Percentiles rank a stretch among this genome's conserved stretches.
Conservation (phyloP, 768 basidiomycete genomes). For the Suillus americanus region DNA sequence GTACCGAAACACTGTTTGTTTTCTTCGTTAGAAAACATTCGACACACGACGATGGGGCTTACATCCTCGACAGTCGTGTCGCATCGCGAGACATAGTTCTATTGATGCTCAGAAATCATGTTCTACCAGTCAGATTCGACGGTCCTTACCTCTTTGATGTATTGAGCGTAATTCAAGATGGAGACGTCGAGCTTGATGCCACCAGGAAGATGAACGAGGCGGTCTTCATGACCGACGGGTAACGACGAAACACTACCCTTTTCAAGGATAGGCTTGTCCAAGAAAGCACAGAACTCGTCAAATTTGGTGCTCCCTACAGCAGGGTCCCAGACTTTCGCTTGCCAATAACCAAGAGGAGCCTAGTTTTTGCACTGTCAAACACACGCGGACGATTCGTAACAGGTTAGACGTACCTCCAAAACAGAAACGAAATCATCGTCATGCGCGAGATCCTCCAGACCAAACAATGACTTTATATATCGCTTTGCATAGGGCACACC, state of each 20-base stretch:
- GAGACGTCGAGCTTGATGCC: constrained; percentile 55
- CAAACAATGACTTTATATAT: constrained; percentile 73
- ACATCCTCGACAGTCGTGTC: constrained; percentile 52
- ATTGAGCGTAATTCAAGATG: constrained; percentile 72
- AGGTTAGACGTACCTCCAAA: constrained; percentile 47
- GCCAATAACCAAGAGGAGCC: constrained; percentile 72
- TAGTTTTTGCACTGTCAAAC: constrained; percentile 25
- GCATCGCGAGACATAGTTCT: constrained; percentile 62
- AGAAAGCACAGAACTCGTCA: constrained; percentile 63
- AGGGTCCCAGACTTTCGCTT: constrained; percentile 87
- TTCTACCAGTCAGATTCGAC: not conserved
- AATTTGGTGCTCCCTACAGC: constrained; percentile 59
- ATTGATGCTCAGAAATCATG: constrained; percentile 2
- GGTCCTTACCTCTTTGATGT: constrained; percentile 62
- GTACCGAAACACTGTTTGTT: constrained; percentile 80
- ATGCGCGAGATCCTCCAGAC: constrained; percentile 62
- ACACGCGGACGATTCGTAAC: constrained; percentile 5
- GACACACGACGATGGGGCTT: constrained; percentile 11
- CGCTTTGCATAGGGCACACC: constrained; percentile 43
- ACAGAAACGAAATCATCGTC: constrained; percentile 79
- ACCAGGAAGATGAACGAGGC: constrained; percentile 46
- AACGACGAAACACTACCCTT: constrained; percentile 33
- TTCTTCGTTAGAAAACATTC: not conserved
- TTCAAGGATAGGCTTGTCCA: constrained; percentile 46
- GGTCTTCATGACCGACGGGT: constrained; percentile 48